Conservation (phyloP, 2,329 filamentous ascomycete species). For the Cercospora zeae-maydis region DNA sequence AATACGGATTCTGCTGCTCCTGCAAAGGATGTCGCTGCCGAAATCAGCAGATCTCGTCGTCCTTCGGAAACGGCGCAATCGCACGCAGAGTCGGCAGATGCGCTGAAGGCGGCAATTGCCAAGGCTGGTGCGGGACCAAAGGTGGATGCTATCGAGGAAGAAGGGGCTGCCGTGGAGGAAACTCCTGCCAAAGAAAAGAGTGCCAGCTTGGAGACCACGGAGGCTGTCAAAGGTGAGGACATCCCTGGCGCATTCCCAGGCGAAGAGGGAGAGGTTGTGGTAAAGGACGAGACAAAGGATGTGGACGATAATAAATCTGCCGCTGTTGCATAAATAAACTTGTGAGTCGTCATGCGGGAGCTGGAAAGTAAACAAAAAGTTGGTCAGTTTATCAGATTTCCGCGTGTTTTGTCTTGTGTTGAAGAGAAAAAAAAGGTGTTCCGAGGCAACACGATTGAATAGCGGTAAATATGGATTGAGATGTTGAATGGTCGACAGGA, state of each 20-base stretch:
- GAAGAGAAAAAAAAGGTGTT: no score
- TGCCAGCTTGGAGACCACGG: slow-evolving; percentile 17
- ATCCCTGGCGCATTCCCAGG: slow-evolving; percentile 33
- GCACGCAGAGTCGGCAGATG: slow-evolving; percentile 20
- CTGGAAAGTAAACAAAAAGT: no score
- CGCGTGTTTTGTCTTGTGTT: no score
- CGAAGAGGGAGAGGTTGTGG: slow-evolving; percentile 35
- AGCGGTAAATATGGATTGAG: no score
- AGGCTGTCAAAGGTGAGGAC: slow-evolving; percentile 28
- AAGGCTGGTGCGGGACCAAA: slow-evolving; percentile 24
- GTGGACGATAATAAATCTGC: background rate
- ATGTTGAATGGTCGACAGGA: no score
- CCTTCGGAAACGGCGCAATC: slow-evolving; percentile 21
- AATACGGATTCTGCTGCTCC: slow-evolving; percentile 30
- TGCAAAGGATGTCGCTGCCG: slow-evolving; percentile 17
- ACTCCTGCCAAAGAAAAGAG: slow-evolving; percentile 14
- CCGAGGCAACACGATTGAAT: no score
- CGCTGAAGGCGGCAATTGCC: slow-evolving; percentile 26
- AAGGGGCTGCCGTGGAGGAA: background rate
- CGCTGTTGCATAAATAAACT: background rate
- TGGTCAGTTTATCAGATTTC: no score
- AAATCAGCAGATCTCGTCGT: slow-evolving; percentile 22
- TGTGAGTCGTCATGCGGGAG: no score
- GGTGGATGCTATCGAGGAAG: slow-evolving; percentile 13
- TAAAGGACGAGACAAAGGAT: slow-evolving; percentile 24